Evolutionary conservation across 768 basidiomycete genomes (phyloP), one percentile per base, ranked within the genome.

Genomic region (Coprinellus micaceus): DNA sequence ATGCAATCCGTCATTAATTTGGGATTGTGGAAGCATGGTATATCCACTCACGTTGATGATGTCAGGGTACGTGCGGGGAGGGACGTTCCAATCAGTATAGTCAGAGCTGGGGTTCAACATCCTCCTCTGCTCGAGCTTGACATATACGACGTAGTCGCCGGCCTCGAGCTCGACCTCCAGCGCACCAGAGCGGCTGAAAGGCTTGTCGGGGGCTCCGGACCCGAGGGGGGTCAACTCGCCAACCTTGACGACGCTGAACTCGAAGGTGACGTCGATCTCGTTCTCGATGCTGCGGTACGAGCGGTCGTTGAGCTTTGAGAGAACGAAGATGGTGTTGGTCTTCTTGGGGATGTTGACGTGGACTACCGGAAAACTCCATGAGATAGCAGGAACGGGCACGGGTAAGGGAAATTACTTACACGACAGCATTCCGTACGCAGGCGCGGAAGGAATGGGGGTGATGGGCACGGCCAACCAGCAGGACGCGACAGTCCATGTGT

Each of bases 381-480:
- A n/a, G n/a, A n/a, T n/a, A 29, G 41, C 33, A 9, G 10, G 28
- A 15, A 13, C 3, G 13, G 4, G 15, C 25, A 28, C 25, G 25
- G 9, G 10, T 30, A 13, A 24, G 4, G 15, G n/a, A 30, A 43
- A 43, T 17, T 19, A 21, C 77, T 48, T 55, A 79, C 78, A 81
- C 5, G 74, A 70, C 13, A 81, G 65, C 50, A 81, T 79, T 15
- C 79, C 80, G 52, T 70, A 77, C 12, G 72, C 69, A 76, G 77
- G 80, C 0, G 75, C 73, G 43, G 71, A 66, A 9, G 70, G 63
- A 33, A 69, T 66, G 3, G 71, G 67, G 24, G 67, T 66, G 0
- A 66, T 54, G 7, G 67, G 71, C 4, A 77, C 68, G 19, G 69
- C 66, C 6, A 78, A 56, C 78, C 78, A 80, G 29, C 74, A 67